Evolutionary conservation across 345 rosid genomes (phyloP), one percentile per base, ranked within the genome.

Genomic region (Populus deltoides): DNA sequence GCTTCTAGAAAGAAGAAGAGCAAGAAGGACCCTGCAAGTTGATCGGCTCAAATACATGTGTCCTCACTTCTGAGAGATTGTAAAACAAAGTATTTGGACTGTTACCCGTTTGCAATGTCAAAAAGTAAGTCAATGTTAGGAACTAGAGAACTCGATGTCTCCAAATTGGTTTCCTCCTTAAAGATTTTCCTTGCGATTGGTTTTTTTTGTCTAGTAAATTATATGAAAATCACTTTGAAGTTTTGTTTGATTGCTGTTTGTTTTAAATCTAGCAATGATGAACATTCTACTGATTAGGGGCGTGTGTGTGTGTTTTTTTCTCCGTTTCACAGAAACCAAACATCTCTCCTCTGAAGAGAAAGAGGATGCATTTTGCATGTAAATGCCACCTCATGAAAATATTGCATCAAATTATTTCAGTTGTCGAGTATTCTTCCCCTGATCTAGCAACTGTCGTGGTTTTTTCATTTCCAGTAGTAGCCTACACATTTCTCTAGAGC

Each of bases 1-100:
- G 92, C 93, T 55, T 86, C 93, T 0, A 89, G 91, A 84, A 95
- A 93, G 90, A 95, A 92, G 88, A 95, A 90, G 87, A 85, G 85
- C 71, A 90, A 76, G 84, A 90, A 85, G 79, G 72, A 80, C 41
- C 55, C 71, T 0, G 55, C 73, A 7, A 41, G 49, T 27, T 80
- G 74, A 53, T 61, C 16, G 72, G 45, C 71, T 67, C 6, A 9
- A 3, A 65, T 47, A 17, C 29, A 17, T 66, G 59, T 45, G 18
- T 29, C 45, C 17, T 7, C 47, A 11, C 12, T 20, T 33, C 2
- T 24, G 18, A 25, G 27, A 22, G 16, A 62, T 63, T 71, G 24
- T 38, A 61, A 38, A 76, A 22, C 49, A 16, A 16, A 63, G 9
- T 4, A 33, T 66, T 75, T 53, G 22, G 8, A n/a, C 2, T 71